A percentile compares a stretch with the other conserved stretches of the same genome.
These are phyloP conservation scores for Leucoagaricus sp. DNA, from an alignment of 1,284 basidiomycete genomes.

Conservation along the genomic window DNA sequence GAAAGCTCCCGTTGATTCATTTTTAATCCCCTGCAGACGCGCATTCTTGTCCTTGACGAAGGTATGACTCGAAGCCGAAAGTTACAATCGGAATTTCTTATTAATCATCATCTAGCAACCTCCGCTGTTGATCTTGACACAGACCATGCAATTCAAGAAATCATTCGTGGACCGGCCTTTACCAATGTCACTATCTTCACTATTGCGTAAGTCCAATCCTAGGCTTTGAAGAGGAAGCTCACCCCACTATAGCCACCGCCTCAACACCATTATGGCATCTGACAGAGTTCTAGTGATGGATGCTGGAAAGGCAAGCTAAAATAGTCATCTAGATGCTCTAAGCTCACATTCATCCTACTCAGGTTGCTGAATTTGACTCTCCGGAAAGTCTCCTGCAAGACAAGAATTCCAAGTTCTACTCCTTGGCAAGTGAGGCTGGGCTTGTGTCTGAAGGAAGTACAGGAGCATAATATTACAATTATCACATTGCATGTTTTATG, in stretches of 20 bases:
- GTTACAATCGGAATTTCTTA: not conserved
- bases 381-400: conserved; percentile 20
- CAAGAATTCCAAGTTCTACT: conserved; percentile 19
- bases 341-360: not conserved
- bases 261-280: conserved; percentile 91
- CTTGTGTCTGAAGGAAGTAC: conserved; percentile 7
- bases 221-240: not conserved
- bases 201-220: conserved; percentile 60
- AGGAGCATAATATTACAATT: not conserved
- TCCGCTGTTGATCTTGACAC: conserved; percentile 90
- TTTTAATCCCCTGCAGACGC: conserved; percentile 47
- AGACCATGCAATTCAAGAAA: conserved; percentile 82
- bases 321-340: not conserved
- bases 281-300: conserved; percentile 86
- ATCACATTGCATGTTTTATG: not conserved
- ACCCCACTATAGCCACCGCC: conserved; percentile 60
- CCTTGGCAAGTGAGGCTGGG: conserved; percentile 20
- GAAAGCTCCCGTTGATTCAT: not conserved
- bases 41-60: conserved; percentile 91
- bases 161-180: conserved; percentile 74
- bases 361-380: conserved; percentile 21
- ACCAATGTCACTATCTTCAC: conserved; percentile 78
- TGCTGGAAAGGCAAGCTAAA: conserved; percentile 57
- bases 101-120: conserved; percentile 49
- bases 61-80: conserved; percentile 49